Conservation (phyloP, 441 rosid species). For the Daphne laureola region DNA sequence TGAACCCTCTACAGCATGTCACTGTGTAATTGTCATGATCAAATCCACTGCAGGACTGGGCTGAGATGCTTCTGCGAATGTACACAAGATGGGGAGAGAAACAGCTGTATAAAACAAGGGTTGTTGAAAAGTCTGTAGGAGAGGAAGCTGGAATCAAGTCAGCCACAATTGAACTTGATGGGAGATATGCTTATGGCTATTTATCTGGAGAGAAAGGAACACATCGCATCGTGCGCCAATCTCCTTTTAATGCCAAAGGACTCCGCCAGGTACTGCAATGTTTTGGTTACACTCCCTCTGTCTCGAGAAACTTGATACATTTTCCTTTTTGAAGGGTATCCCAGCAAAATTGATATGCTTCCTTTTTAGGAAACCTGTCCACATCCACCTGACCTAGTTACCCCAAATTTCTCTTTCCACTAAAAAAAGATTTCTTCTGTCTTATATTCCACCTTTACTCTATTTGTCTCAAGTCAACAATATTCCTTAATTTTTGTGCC, state of each 20-base stretch:
- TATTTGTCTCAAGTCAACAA: too few species aligned
- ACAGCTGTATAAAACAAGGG: conserved; percentile 70
- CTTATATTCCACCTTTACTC: too few species aligned
- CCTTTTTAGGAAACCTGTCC: too few species aligned
- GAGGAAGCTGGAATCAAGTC: conserved; percentile 99
- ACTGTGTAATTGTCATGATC: conserved; percentile 28
- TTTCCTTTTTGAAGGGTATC: too few species aligned
- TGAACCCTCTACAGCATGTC: conserved; percentile 7
- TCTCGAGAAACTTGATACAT: too few species aligned
- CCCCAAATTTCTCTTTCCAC: not conserved
- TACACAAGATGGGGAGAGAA: conserved; percentile 97
- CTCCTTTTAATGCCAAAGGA: conserved; percentile 98
- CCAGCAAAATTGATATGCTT: not conserved
- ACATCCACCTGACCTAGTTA: too few species aligned
- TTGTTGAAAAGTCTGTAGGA: conserved; percentile 85
- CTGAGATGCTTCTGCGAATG: conserved; percentile 97
- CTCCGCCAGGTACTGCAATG: conserved; percentile 68
- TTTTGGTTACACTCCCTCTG: not conserved
- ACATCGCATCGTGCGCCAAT: conserved; percentile 85
- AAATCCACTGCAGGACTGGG: conserved; percentile 95
- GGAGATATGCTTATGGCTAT: conserved; percentile 88
- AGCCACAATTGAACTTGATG: conserved; percentile 76
- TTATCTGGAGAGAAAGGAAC: conserved; percentile 95
- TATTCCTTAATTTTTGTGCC: too few species aligned
- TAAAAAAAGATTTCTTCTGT: too few species aligned